Base-by-base conservation (phyloP, 768 basidiomycete genomes). In the Lentinula boryana region DNA sequence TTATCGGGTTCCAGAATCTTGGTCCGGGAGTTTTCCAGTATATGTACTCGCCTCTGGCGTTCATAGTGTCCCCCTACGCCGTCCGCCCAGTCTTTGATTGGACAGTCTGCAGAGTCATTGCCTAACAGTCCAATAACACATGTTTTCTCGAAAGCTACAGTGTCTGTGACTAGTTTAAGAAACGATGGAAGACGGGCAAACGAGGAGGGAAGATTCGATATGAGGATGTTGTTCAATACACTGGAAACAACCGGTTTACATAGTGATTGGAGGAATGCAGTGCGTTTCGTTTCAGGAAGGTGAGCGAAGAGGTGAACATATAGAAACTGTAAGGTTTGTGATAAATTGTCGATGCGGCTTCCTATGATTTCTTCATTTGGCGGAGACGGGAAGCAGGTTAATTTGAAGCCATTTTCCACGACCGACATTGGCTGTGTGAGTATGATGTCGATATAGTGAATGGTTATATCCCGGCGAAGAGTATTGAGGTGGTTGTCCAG, bases 41-140 rank as follows among this genome's bases (percentile, higher is more conserved):
- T 83, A 56, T 78, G 75, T 36, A 82, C 73, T 13, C 93, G 80
- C 66, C 93, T 73, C 65, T 87, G 84, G 62, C 84, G 84, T 69
- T 94, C 93, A 70, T 94, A 96, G 70, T 93, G 90, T 2, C 78
- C 73, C 16, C 83, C 80, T 10, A 91, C 78, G 4, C 83, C 81
- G 53, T 86, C 80, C 3, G 80, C 82, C 91, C 94, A 96, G 5
- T 72, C 66, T 66, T 82, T 80, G 59, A 95, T 81, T 6, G 84
- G 74, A 27, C 75, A 75, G 49, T 86, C 84, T 5, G 73, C 72
- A 12, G 64, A 59, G 21, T 78, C 79, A 58, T 78, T 80, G 13
- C 80, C 79, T 15, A 89, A 74, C 61, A 87, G 65, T 13, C 70
- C 70, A 13, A 80, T 66, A 15, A 89, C 66, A 55, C 81, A 80